phyloP scores from a whole-genome alignment of 768 basidiomycete genomes.

The Lentinula aciculospora region DNA sequence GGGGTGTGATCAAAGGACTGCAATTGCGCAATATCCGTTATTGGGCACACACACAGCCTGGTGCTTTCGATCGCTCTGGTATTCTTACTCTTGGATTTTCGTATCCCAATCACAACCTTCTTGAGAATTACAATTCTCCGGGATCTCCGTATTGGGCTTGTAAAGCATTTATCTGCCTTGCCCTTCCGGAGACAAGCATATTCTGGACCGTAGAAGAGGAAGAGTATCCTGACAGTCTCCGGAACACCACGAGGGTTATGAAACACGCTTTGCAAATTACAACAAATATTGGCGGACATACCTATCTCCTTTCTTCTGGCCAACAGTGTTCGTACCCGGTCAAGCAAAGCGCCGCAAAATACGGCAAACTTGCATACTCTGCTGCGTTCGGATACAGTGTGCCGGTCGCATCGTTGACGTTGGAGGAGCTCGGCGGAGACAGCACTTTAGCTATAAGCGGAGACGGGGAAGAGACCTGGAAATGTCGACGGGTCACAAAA shows the following conservation, averaged over 20 bases:
- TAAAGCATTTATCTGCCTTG: constrained; percentile 66
- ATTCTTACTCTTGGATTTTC: constrained; percentile 67
- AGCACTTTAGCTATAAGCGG: constrained; percentile 67
- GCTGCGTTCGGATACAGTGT: constrained; percentile 77
- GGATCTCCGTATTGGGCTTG: constrained; percentile 82
- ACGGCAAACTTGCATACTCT: constrained; percentile 74
- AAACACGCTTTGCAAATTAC: constrained; percentile 65
- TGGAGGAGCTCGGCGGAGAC: constrained; percentile 71
- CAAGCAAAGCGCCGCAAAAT: constrained; percentile 74
- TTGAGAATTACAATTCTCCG: constrained; percentile 75
- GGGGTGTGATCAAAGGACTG: constrained; percentile 72
- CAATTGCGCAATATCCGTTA: constrained; percentile 69
- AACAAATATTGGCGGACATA: constrained; percentile 56
- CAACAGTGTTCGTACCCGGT: constrained; percentile 79
- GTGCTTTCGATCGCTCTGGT: constrained; percentile 56
- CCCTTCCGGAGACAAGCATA: constrained; percentile 59
- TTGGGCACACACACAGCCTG: constrained; percentile 56
- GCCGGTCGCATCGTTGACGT: constrained; percentile 35
- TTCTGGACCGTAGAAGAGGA: constrained; percentile 72
- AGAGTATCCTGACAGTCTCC: constrained; percentile 47
- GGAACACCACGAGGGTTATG: constrained; percentile 44
- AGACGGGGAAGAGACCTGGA: constrained; percentile 69
- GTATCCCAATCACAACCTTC: constrained; percentile 72
- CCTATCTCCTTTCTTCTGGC: constrained; percentile 68
- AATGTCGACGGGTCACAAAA: constrained; percentile 55